These are phyloP conservation scores for Zygoascus bituminiphila DNA, from an alignment of 805 yeast species.

Conservation along the genomic window DNA sequence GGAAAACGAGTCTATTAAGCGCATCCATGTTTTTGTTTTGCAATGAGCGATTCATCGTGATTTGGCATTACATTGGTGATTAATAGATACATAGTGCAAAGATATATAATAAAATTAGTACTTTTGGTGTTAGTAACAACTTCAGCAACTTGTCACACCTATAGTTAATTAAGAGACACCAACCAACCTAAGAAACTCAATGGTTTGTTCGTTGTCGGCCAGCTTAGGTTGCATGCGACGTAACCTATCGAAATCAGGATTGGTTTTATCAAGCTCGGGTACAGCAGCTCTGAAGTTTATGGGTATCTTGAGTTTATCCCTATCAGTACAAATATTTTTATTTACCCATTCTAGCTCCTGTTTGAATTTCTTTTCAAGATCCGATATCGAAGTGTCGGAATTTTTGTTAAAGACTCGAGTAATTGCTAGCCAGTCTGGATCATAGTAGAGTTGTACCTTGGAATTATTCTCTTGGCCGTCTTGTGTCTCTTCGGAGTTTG, in stretches of 20 bases:
- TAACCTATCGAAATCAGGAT: conserved; percentile 1
- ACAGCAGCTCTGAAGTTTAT: conserved; percentile 17
- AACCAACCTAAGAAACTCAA: conserved; percentile 21
- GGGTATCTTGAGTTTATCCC: conserved; percentile 23
- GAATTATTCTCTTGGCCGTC: not conserved
- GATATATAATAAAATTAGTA: conserved; percentile 3
- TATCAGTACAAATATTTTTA: conserved; percentile 19
- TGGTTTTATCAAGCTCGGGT: conserved; percentile 2
- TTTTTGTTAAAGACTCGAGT: conserved; percentile 19
- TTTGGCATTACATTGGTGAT: too few relatives aligned
- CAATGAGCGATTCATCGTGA: too few relatives aligned
- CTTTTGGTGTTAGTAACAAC: conserved; percentile 16
- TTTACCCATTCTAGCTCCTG: conserved; percentile 25
- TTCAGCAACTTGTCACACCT: too few relatives aligned
- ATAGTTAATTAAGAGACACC: too few relatives aligned
- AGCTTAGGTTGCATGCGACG: conserved; percentile 11
- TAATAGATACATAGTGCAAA: conserved; percentile 8
- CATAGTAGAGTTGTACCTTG: conserved; percentile 20
- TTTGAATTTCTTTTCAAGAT: conserved; percentile 10
- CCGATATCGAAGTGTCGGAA: conserved; percentile 1
- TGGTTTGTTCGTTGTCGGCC: conserved; percentile 24
- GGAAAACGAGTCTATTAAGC: conserved; percentile 87
- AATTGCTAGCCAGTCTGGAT: conserved; percentile 33
- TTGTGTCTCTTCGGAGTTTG: conserved; percentile 2
- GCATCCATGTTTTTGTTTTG: not conserved